These are phyloP conservation scores for Penicillium sp. DNA, from an alignment of 2,329 filamentous ascomycete genomes.

Conservation along the genomic window DNA sequence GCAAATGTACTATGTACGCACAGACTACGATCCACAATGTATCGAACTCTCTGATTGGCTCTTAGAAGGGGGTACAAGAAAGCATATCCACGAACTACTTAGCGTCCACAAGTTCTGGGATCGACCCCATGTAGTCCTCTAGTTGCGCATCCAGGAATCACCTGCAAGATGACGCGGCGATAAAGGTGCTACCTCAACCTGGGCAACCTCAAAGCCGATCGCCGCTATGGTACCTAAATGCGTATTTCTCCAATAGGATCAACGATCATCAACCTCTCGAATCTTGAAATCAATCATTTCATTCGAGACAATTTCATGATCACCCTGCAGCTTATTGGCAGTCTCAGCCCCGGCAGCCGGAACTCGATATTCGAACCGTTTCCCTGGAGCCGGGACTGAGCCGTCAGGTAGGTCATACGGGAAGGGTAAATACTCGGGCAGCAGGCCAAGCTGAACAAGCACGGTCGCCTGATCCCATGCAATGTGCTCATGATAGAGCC, in stretches of 20 bases:
- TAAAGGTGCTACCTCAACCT: no score
- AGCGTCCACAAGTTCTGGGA: no score
- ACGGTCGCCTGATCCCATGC: conserved; percentile 67
- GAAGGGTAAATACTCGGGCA: conserved; percentile 66
- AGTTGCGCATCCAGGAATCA: no score
- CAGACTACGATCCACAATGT: no score
- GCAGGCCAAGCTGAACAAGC: conserved; percentile 60
- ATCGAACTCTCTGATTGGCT: no score
- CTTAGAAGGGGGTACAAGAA: no score
- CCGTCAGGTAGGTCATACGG: conserved; percentile 55
- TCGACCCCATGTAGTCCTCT: no score
- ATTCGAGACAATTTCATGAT: conserved; percentile 55
- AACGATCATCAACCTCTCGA: conserved; percentile 26
- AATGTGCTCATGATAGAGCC: conserved; percentile 70
- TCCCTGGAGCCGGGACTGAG: conserved; percentile 36
- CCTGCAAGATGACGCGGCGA: no score
- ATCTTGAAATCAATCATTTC: conserved; percentile 52
- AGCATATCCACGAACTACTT: no score
- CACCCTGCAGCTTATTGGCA: conserved; percentile 53
- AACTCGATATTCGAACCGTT: conserved; percentile 59
- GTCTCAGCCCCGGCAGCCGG: conserved; percentile 61
- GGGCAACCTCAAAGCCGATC: no score
- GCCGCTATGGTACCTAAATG: neutral
- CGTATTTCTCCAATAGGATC: neutral
- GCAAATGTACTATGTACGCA: no score